Conservation (phyloP, 495 filamentous ascomycete species). For the Aspergillus cristatus region DNA sequence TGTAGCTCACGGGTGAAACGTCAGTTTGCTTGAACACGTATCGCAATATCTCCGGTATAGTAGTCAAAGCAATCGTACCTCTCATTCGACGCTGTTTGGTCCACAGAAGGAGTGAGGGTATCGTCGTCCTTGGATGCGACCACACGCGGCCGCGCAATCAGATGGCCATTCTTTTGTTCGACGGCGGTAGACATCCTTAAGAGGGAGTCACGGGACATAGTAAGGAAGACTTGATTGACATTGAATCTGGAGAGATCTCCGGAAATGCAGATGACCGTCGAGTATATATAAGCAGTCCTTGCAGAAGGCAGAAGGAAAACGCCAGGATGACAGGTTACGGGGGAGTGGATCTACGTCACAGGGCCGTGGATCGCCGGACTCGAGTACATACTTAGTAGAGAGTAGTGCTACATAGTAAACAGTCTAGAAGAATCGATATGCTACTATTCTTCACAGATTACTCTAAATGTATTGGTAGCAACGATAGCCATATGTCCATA, state of each 20-base stretch:
- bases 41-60: no score
- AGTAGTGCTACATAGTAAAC: no score
- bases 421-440: no score
- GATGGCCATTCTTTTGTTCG: constrained; percentile 17
- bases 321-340: no score
- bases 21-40: neutral
- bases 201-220: constrained; percentile 6
- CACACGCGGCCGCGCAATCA: constrained; percentile 24
- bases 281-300: neutral
- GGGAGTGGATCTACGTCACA: no score
- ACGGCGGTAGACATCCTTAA: constrained; percentile 29
- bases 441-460: no score
- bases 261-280: no score
- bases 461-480: no score
- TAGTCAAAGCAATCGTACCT: constrained; percentile 14
- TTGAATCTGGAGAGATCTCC: constrained; percentile 7
- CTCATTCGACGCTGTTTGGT: constrained; percentile 18
- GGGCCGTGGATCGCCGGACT: constrained; percentile 1
- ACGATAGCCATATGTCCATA: no score
- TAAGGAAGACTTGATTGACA: constrained; percentile 11
- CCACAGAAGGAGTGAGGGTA: constrained; percentile 14
- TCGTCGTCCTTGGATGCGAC: constrained; percentile 17
- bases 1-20: constrained; percentile 19
- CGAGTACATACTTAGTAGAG: no score
- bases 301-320: neutral